Evolutionary conservation across 768 basidiomycete genomes (phyloP), one percentile per base, ranked within the genome.

Genomic region (Paxillus ammoniavirescens): DNA sequence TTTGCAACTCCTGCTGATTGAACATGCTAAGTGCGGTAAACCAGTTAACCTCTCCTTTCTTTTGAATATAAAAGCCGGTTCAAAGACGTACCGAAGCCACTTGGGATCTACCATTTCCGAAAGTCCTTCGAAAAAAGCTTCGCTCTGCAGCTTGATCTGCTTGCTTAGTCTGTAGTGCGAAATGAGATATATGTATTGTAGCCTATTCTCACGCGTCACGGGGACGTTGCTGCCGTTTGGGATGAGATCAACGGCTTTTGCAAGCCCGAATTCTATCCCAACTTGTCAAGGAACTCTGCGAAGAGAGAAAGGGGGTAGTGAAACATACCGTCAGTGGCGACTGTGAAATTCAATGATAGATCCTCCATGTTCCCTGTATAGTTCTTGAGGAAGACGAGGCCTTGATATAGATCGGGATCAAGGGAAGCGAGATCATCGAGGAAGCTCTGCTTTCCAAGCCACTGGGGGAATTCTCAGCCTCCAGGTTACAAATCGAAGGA

Each of bases 1-100:
- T 87, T 66, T 94, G 93, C 4, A 98, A 76, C 69, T 98, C 97
- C 65, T 92, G 89, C 59, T 96, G 95, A 68, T 98, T 96, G 73
- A 98, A 99, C 91, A 98, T 95, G 42, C 93, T 91, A 56, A 46
- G 43, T 14, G 37, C 43, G 59, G 36, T 14, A 21, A 21, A 50
- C 37, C 17, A 8, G 33, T 70, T 37, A 64, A 54, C 26, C 14
- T 10, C 35, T 26, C 6, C n/a, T 30, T 7, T 44, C 37, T 10
- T 40, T 38, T 28, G 35, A 28, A 13, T 41, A 33, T 9, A 33
- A 17, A 1, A n/a, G 49, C 37, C 26, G 42, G 5, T 6, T n/a
- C 3, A 9, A 14, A 47, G 41, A 66, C 71, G 36, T 42, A 87
- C 83, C 86, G 75, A 18, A 96, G 78, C 91, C 91, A 98, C 62